phyloP scores from a whole-genome alignment of 106 monocot genomes.

The Platanthera zijinensis region DNA sequence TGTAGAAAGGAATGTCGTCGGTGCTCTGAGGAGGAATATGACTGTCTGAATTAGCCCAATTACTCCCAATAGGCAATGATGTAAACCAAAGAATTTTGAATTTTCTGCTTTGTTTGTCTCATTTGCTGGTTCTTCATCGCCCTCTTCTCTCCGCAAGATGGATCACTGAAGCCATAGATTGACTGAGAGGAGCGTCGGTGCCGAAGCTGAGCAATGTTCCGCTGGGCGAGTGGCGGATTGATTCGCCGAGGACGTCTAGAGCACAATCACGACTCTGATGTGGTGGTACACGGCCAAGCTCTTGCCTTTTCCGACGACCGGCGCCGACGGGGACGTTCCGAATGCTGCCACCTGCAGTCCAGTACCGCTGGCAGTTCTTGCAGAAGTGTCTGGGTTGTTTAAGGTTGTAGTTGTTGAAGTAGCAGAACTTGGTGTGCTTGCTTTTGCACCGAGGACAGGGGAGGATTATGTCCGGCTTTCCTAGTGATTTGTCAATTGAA shows the following conservation, averaged over 20 bases:
- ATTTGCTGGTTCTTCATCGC: constrained; percentile 14
- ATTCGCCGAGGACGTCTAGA: constrained; percentile 8
- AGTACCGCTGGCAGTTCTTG: constrained; percentile 66
- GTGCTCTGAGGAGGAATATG: constrained; percentile 13
- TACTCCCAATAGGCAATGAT: constrained; percentile 17
- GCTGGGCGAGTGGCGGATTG: constrained; percentile 8
- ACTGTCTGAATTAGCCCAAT: constrained; percentile 36
- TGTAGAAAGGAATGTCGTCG: constrained; percentile 39
- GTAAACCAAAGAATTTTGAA: constrained; percentile 6
- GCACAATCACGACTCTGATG: constrained; percentile 14
- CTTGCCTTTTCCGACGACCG: constrained; percentile 39
- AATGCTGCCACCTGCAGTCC: constrained; percentile 45
- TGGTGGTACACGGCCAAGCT: constrained; percentile 9
- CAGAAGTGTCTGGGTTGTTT: constrained; percentile 50
- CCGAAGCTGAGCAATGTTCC: constrained; percentile 45
- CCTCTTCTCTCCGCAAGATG: constrained; percentile 16
- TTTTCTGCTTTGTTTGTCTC: constrained; percentile 12
- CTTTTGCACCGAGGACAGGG: constrained; percentile 45
- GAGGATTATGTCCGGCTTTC: constrained; percentile 32
- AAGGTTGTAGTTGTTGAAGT: constrained; percentile 49
- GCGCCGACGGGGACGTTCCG: constrained; percentile 42
- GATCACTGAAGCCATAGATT: constrained; percentile 26
- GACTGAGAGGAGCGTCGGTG: constrained; percentile 19
- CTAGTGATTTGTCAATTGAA: constrained; percentile 19
- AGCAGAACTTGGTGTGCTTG: constrained; percentile 45